These are phyloP conservation scores for Hemileccinum impolitum DNA, from an alignment of 768 basidiomycete species.

Conservation along the genomic window DNA sequence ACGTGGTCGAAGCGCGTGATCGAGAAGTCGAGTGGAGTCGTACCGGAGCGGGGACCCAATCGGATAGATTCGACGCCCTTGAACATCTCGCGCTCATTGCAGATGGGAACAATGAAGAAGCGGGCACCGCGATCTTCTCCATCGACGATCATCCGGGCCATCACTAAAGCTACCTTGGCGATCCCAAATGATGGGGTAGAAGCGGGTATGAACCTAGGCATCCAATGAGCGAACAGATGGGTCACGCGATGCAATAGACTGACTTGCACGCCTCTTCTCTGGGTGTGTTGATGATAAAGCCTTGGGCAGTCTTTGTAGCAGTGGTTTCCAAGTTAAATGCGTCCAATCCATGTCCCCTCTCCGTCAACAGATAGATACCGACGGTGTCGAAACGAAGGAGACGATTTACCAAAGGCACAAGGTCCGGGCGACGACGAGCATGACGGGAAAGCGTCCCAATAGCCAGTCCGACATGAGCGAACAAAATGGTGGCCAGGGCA, in stretches of 20 bases:
- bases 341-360: conserved; percentile 59
- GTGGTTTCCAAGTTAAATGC: conserved; percentile 62
- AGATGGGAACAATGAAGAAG: conserved; percentile 55
- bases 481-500: no score
- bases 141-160: conserved; percentile 35
- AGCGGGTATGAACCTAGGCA: conserved; percentile 54
- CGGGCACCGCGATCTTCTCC: conserved; percentile 48
- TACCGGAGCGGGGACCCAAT: conserved; percentile 50
- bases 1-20: conserved; percentile 56
- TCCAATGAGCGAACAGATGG: not conserved
- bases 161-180: conserved; percentile 54
- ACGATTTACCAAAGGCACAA: conserved; percentile 45
- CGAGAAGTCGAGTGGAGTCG: conserved; percentile 53
- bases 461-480: no score
- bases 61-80: conserved; percentile 48
- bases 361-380: conserved; percentile 51
- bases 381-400: conserved; percentile 52
- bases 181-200: conserved; percentile 51
- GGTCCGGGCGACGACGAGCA: conserved; percentile 45
- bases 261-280: conserved; percentile 59
- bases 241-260: conserved; percentile 5
- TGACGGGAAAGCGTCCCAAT: conserved; percentile 37
- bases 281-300: conserved; percentile 55
- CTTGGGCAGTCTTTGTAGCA: conserved; percentile 46
- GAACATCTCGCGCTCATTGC: conserved; percentile 51